These are phyloP conservation scores for Mycena belliarum DNA, from an alignment of 768 basidiomycete genomes.

Conservation along the genomic window DNA sequence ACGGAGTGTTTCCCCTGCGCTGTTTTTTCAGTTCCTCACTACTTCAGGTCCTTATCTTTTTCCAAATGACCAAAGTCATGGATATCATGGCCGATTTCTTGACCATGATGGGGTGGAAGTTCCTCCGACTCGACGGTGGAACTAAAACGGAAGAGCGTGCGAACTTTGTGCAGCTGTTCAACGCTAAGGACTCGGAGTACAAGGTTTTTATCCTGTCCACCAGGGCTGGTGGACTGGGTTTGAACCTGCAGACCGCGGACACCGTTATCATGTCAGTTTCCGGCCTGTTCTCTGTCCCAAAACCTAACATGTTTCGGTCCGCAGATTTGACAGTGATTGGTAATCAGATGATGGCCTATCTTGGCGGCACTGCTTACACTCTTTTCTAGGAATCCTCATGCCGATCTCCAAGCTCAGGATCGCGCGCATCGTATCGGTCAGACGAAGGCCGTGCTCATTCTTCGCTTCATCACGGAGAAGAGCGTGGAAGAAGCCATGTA, in stretches of 20 bases:
- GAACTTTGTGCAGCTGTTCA: slow-evolving; percentile 82
- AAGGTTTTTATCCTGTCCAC: slow-evolving; percentile 94
- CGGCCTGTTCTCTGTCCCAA: neutral
- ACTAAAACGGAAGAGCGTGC: slow-evolving; percentile 97
- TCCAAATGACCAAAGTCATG: slow-evolving; percentile 99
- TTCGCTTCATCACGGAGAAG: slow-evolving; percentile 96
- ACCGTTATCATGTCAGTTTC: slow-evolving; percentile 87
- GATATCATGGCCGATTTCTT: slow-evolving; percentile 97
- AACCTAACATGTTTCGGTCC: slow-evolving; percentile 14
- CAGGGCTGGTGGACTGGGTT: slow-evolving; percentile 87
- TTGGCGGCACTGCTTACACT: slow-evolving; percentile 22
- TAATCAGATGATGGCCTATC: slow-evolving; percentile 24
- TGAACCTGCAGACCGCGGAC: slow-evolving; percentile 95
- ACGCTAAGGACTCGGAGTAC: slow-evolving; percentile 84
- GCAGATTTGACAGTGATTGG: slow-evolving; percentile 81
- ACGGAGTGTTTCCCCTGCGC: slow-evolving; percentile 23
- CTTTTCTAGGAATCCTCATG: slow-evolving; percentile 85
- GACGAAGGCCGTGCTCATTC: slow-evolving; percentile 94
- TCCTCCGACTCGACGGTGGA: slow-evolving; percentile 92
- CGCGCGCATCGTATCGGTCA: slow-evolving; percentile 99
- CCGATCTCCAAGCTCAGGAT: slow-evolving; percentile 99
- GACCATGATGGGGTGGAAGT: slow-evolving; percentile 82
- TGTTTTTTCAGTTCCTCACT: neutral
- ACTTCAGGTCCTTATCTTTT: slow-evolving; percentile 91
- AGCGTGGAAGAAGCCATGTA: slow-evolving; percentile 99